Evolutionary conservation across 139 green algal species (phyloP).

Genomic region (Asterochloris erici): DNA sequence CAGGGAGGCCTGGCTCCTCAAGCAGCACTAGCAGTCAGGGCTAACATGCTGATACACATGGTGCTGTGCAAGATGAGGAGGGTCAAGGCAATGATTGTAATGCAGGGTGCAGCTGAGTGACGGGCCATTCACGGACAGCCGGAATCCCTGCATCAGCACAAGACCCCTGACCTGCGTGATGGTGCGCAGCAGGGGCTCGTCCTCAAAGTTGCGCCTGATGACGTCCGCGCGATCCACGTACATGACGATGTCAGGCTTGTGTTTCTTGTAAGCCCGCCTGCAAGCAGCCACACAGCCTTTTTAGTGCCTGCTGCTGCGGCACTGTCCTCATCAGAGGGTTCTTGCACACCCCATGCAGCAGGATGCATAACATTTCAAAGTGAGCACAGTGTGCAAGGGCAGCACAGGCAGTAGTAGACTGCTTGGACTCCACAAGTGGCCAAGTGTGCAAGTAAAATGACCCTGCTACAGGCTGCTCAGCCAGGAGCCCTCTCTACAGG

Average conservation of each 20-base stretch:
- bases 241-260: conserved; percentile 68
- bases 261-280: conserved; percentile 39
- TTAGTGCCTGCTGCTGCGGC: conserved; percentile 15
- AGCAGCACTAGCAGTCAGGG: too few species aligned
- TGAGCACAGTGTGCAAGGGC: neutral
- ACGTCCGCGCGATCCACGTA: conserved; percentile 79
- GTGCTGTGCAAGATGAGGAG: neutral
- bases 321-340: neutral
- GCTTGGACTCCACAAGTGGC: neutral
- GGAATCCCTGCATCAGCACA: too few species aligned
- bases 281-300: too few species aligned
- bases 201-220: conserved; percentile 10
- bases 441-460: neutral
- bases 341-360: neutral
- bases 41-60: too few species aligned
- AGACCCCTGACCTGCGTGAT: conserved; percentile 37
- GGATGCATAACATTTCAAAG: neutral
- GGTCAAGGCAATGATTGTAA: neutral
- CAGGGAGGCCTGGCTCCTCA: too few species aligned
- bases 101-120: neutral
- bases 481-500: too few species aligned
- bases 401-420: neutral
- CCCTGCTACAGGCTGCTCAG: too few species aligned
- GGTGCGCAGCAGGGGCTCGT: conserved; percentile 54
- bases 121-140: too few species aligned